Percentiles rank a stretch among this genome's conserved stretches.
phyloP scores from a whole-genome alignment of 108 stramenopile genomes.

The Pseudonitzschia multiseries region DNA sequence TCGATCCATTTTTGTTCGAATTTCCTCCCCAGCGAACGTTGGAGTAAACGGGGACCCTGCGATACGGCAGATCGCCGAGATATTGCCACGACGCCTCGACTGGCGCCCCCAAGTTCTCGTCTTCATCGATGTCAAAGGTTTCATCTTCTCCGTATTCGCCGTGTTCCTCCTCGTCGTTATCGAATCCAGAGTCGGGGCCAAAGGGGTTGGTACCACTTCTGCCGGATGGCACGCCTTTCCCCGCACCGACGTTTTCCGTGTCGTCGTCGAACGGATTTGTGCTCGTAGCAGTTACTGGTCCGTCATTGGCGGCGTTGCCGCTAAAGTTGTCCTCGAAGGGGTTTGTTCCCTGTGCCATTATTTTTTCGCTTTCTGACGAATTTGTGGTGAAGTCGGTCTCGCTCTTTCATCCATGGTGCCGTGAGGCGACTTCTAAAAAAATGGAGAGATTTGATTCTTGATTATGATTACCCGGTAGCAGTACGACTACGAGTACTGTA shows the following conservation, averaged over 20 bases:
- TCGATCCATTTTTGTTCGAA: not conserved
- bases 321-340: conserved; percentile 13
- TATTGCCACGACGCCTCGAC: conserved; percentile 78
- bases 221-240: not conserved
- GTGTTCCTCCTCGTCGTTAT: conserved; percentile 10
- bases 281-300: not conserved
- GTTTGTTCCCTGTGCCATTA: conserved; percentile 16
- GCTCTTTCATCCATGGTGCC: not conserved
- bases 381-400: not conserved
- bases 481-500: no score
- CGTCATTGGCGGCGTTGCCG: not conserved
- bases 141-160: conserved; percentile 4
- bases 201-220: conserved; percentile 15
- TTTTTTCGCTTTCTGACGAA: not conserved
- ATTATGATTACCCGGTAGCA: no score
- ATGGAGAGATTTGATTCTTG: no score
- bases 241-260: not conserved
- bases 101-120: conserved; percentile 28
- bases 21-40: conserved; percentile 60
- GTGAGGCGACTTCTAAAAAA: not conserved
- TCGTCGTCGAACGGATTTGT: conserved; percentile 16
- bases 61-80: conserved; percentile 84
- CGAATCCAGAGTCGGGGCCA: not conserved
- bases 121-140: conserved; percentile 13
- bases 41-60: conserved; percentile 62